phyloP scores from a whole-genome alignment of 2,329 filamentous ascomycete species.

The Fusarium napiforme region DNA sequence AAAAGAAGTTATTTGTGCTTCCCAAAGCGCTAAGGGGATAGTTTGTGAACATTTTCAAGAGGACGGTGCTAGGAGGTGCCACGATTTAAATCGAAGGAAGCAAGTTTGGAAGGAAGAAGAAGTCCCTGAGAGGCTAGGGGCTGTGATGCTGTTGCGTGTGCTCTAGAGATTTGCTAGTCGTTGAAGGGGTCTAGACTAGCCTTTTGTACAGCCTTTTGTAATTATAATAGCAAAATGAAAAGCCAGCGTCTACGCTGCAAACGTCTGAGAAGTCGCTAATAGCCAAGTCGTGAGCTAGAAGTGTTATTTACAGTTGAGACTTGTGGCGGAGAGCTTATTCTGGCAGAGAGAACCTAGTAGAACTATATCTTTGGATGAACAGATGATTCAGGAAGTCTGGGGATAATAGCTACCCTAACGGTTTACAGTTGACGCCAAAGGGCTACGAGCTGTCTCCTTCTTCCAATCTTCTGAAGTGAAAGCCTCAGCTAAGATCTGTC shows the following conservation, averaged over 20 bases:
- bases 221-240: neutral
- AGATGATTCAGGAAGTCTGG: too few relatives aligned
- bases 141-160: fast-evolving
- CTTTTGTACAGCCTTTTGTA: neutral
- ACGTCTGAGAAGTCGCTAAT: fast-evolving
- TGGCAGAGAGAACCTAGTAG: too few relatives aligned
- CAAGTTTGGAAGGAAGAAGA: too few relatives aligned
- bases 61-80: neutral
- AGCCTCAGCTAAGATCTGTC: neutral
- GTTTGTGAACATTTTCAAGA: fast-evolving
- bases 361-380: too few relatives aligned
- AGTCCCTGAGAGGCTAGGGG: neutral
- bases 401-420: neutral
- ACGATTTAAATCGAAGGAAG: neutral
- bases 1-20: neutral
- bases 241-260: fast-evolving
- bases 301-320: too few relatives aligned
- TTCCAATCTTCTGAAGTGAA: too few relatives aligned
- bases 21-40: neutral
- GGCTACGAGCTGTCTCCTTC: too few relatives aligned
- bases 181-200: neutral
- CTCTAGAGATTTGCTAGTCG: fast-evolving
- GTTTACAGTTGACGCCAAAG: neutral
- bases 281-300: neutral
- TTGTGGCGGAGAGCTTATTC: too few relatives aligned